Evolutionary conservation across 768 basidiomycete genomes (phyloP).

Genomic region (Albatrellus ellisii): DNA sequence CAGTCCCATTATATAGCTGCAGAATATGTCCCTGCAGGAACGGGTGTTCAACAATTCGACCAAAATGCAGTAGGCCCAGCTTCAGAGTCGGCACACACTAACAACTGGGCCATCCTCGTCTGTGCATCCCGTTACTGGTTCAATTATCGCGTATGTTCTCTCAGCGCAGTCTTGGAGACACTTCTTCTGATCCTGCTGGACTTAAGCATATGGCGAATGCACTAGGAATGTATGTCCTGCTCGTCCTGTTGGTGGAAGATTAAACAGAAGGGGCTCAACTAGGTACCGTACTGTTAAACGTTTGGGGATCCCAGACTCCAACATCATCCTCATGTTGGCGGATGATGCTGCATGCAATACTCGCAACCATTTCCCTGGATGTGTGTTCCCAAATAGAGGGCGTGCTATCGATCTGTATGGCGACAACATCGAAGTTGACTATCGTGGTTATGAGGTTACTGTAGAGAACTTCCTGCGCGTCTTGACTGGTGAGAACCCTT

Average conservation of each 20-base stretch:
- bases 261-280: background rate
- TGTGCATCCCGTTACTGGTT: slow-evolving; percentile 96
- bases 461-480: slow-evolving; percentile 93
- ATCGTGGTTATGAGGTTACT: slow-evolving; percentile 94
- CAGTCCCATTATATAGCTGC: too few relatives aligned
- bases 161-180: background rate
- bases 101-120: slow-evolving; percentile 98
- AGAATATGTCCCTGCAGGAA: too few relatives aligned
- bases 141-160: slow-evolving; percentile 76
- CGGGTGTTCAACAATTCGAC: slow-evolving; percentile 3
- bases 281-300: slow-evolving; percentile 99
- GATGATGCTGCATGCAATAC: slow-evolving; percentile 94
- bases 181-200: background rate
- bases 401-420: slow-evolving; percentile 84
- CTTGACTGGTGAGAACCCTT: slow-evolving; percentile 57
- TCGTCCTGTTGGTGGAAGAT: background rate
- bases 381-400: slow-evolving; percentile 82
- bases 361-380: slow-evolving; percentile 83
- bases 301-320: slow-evolving; percentile 94
- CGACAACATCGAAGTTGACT: slow-evolving; percentile 95
- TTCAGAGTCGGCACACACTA: slow-evolving; percentile 51
- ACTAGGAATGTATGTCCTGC: slow-evolving; percentile 63
- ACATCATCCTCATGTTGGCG: slow-evolving; percentile 98
- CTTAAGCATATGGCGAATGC: slow-evolving; percentile 95
- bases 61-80: slow-evolving; percentile 2